Percentiles rank a stretch among this genome's conserved stretches.
These are phyloP conservation scores for Secale cereale DNA, from an alignment of 176 grass and related monocot genomes.

Conservation along the genomic window DNA sequence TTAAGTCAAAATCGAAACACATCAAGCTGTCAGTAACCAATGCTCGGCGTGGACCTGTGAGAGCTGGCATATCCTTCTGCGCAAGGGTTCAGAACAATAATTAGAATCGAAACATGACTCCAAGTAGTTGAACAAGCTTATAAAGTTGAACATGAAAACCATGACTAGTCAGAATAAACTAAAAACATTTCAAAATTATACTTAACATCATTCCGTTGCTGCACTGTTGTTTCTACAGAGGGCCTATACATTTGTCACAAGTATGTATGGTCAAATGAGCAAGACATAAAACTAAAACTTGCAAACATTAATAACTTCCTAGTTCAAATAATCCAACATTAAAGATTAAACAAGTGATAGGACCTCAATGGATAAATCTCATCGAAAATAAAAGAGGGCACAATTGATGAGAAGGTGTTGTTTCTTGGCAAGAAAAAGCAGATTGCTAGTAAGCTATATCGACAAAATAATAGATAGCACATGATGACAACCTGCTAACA, in stretches of 20 bases:
- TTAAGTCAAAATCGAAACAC: not conserved
- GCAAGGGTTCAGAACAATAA: not conserved
- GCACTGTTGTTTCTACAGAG: not conserved
- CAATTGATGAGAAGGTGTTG: not conserved
- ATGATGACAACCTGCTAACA: not conserved
- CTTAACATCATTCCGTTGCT: not conserved
- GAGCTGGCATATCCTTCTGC: not conserved
- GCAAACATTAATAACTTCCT: not conserved
- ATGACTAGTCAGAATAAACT: not conserved
- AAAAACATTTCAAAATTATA: not conserved
- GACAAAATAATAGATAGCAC: not conserved
- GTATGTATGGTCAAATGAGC: not conserved
- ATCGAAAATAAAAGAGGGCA: not conserved
- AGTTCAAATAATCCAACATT: not conserved
- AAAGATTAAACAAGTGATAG: not conserved
- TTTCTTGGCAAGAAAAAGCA: not conserved
- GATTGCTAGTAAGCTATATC: not conserved
- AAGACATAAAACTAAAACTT: not conserved
- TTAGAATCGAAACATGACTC: not conserved
- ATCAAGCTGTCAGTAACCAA: not conserved
- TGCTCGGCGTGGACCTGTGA: not conserved
- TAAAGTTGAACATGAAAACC: not conserved
- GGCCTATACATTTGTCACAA: not conserved
- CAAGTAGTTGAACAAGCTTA: not conserved
- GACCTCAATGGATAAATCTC: not conserved